A percentile compares a stretch with the other conserved stretches of the same genome.
Evolutionary conservation across 345 rosid species (phyloP).

Genomic region (Murraya paniculata): DNA sequence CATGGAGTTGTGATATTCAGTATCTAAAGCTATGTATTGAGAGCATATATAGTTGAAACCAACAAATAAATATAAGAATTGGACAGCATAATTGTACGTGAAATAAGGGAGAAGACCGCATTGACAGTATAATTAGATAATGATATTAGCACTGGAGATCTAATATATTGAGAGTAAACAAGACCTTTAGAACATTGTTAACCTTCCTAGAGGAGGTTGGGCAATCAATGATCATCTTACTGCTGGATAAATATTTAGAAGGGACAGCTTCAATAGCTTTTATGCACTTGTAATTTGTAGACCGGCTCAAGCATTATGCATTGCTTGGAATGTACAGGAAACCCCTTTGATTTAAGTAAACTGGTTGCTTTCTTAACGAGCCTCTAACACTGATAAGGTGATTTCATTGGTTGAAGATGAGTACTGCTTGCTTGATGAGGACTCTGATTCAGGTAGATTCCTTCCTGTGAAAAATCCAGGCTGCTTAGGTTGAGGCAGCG

Average conservation of each 20-base stretch:
- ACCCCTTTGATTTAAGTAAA: background rate
- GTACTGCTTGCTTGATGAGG: conserved; percentile 3
- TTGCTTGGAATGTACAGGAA: background rate
- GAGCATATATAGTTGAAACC: too few relatives aligned
- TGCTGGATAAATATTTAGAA: background rate
- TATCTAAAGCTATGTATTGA: background rate
- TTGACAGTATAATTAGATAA: too few relatives aligned
- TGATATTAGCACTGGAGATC: background rate
- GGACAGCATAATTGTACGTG: background rate
- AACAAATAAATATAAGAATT: too few relatives aligned
- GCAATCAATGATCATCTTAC: background rate
- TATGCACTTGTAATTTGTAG: background rate
- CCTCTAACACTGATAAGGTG: conserved; percentile 18
- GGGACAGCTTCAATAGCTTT: background rate
- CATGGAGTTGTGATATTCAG: background rate
- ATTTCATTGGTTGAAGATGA: conserved; percentile 14
- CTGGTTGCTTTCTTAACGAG: conserved; percentile 4
- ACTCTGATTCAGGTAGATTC: conserved; percentile 16
- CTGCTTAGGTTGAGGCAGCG: conserved; percentile 27
- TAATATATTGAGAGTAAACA: too few relatives aligned
- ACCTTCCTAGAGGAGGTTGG: background rate
- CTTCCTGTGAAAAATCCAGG: conserved; percentile 33
- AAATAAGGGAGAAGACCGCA: too few relatives aligned
- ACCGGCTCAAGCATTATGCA: background rate
- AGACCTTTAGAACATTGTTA: too few relatives aligned